Base-by-base conservation (phyloP, 2,329 filamentous ascomycete species). In the Neonectria hederae region DNA sequence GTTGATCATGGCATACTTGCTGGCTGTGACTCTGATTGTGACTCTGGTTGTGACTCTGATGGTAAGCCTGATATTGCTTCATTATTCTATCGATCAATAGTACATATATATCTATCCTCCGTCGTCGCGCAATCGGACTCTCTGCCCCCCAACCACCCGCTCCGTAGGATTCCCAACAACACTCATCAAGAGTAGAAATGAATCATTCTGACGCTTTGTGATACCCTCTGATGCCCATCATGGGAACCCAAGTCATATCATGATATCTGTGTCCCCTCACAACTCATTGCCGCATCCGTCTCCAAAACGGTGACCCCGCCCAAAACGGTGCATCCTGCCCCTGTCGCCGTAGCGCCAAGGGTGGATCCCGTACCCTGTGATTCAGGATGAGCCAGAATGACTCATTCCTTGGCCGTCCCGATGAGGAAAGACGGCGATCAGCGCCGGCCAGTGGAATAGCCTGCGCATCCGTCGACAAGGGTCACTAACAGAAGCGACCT, bases 321-420 rank as follows among this genome's bases (percentile, higher is more conserved):
- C 48, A 17, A 58, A 58, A 63, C 49, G 40, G 54, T 57, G 54
- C 13, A 46, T 35, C 22, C n/a, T 3, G n/a, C 42, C 26, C 26
- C 14, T 9, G 21, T 32, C 45, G 10, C 19, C 8, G 14, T 54
- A 26, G 48, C 22, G 40, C 11, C n/a, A 9, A 45, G 28, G 17
- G 61, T 59, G 61, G 61, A 13, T 10, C 42, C 13, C 54, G 24
- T 26, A 26, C 24, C 24, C 46, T 42, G 42, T 58, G 59, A 72
- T 52, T 61, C 66, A 70, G 62, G 26, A 69, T 77, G 75, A 77
- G 69, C 70, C 63, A 76, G 65, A 76, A 75, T 78, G 76, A 78
- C 59, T 77, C 76, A 78, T 77, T 72, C 61, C 49, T 60, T 35
- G 48, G 17, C 38, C 46, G 54, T 65, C 68, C 72, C 40, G 64